Evolutionary conservation across 2,329 filamentous ascomycete species (phyloP).

Genomic region (Fusarium devonianum): DNA sequence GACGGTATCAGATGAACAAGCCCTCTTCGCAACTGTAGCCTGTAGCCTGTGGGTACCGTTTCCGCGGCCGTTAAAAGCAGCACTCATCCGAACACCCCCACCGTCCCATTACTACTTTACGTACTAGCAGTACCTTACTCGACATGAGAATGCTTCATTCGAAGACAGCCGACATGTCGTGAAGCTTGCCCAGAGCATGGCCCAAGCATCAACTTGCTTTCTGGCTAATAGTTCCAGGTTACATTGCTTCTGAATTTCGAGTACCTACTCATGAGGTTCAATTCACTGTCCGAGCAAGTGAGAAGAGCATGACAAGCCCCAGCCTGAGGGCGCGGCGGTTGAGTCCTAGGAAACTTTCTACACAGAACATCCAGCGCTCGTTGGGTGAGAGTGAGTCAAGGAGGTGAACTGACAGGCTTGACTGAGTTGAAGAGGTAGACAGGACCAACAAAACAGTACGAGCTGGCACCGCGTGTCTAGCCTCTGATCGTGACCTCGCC

Average conservation of each 20-base stretch:
- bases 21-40: no score
- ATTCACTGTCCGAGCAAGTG: no score
- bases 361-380: no score
- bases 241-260: no score
- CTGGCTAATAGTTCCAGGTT: background rate
- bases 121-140: no score
- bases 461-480: no score
- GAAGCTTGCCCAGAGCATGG: conserved; percentile 1
- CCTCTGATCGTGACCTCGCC: no score
- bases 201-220: background rate
- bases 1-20: no score
- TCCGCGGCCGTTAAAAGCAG: conserved; percentile 10
- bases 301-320: no score
- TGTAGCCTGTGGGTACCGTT: conserved; percentile 5
- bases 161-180: conserved; percentile 4
- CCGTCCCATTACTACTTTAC: conserved; percentile 11
- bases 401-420: conserved; percentile 6
- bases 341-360: conserved; percentile 5
- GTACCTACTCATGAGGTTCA: no score
- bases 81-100: conserved; percentile 2
- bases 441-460: conserved; percentile 8
- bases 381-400: no score
- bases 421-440: no score
- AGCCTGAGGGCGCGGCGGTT: conserved; percentile 1
- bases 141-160: conserved; percentile 12